Evolutionary conservation across 352 stramenopile species (phyloP).

Genomic region (Globisporangium middletonii): DNA sequence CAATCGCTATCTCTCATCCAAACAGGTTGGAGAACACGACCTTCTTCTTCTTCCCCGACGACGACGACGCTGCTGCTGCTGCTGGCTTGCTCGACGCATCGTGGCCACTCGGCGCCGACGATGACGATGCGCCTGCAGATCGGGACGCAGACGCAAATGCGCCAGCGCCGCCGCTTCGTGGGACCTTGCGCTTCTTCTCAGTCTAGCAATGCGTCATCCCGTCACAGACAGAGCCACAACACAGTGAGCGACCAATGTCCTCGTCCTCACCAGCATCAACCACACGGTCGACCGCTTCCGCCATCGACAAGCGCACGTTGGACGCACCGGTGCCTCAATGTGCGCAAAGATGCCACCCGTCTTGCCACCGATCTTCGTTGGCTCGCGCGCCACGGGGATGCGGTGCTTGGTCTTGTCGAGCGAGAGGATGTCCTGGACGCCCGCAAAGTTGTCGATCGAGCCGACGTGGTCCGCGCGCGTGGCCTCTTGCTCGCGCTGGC

Average conservation of each 20-base stretch:
- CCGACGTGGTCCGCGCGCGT: constrained; percentile 67
- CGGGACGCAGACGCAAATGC: constrained; percentile 4
- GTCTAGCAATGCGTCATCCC: constrained; percentile 16
- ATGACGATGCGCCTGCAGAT: constrained; percentile 1
- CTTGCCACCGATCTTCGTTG: constrained; percentile 62
- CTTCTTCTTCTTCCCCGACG: constrained; percentile 62
- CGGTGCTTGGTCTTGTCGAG: constrained; percentile 71
- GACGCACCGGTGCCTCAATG: constrained; percentile 49
- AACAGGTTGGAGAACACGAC: constrained; percentile 79
- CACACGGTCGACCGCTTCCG: not conserved
- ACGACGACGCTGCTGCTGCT: not conserved
- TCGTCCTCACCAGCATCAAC: not conserved
- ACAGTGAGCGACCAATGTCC: not conserved
- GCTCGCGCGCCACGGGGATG: constrained; percentile 38
- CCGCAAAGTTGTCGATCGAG: constrained; percentile 86
- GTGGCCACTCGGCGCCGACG: constrained; percentile 3
- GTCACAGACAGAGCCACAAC: not conserved
- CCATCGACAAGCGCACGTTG: not conserved
- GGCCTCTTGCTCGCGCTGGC: constrained; percentile 73
- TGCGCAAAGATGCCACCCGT: constrained; percentile 83
- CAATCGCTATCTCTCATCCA: not conserved
- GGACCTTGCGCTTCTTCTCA: constrained; percentile 63
- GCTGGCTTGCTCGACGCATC: constrained; percentile 21
- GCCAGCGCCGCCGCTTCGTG: constrained; percentile 7
- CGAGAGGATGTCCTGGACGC: constrained; percentile 70